Evolutionary conservation across 371 early-diverging fungal species (phyloP).

Genomic region (Polyrhizophydium stewartii): DNA sequence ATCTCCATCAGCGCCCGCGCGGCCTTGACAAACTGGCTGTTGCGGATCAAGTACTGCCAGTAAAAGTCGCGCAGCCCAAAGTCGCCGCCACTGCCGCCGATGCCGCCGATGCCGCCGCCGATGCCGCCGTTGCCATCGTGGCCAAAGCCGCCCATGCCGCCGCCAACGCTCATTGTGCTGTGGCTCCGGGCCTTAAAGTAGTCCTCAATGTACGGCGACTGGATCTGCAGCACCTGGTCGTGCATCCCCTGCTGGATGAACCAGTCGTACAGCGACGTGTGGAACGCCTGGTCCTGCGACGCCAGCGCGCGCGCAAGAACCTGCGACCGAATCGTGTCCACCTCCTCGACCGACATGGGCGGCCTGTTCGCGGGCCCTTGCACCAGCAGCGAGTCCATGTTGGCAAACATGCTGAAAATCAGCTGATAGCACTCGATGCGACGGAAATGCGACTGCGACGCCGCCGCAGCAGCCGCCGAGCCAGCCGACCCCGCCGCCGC

Average conservation of each 20-base stretch:
- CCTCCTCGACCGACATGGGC: not conserved
- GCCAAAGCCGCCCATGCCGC: no score
- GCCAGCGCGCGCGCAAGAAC: constrained; percentile 22
- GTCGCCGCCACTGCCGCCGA: not conserved
- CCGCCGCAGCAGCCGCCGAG: no score
- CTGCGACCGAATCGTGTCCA: not conserved
- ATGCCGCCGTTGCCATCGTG: no score
- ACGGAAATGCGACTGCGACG: constrained; percentile 15
- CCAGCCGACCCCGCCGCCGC: no score
- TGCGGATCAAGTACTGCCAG: constrained; percentile 69
- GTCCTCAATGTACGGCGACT: constrained; percentile 60
- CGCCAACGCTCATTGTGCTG: not conserved
- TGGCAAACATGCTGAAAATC: constrained; percentile 11
- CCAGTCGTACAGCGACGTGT: constrained; percentile 68
- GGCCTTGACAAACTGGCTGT: constrained; percentile 59
- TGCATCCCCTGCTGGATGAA: constrained; percentile 38
- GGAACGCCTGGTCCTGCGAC: constrained; percentile 60
- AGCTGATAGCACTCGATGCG: not conserved
- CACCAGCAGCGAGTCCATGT: constrained; percentile 14
- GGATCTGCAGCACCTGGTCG: constrained; percentile 32
- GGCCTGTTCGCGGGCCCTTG: not conserved
- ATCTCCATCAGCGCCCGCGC: constrained; percentile 47
- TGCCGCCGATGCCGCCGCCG: no score
- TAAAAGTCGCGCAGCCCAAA: constrained; percentile 52
- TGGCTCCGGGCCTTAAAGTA: constrained; percentile 56